These are phyloP conservation scores for Talaromyces wortmannii DNA, from an alignment of 495 filamentous ascomycete genomes.

Conservation along the genomic window DNA sequence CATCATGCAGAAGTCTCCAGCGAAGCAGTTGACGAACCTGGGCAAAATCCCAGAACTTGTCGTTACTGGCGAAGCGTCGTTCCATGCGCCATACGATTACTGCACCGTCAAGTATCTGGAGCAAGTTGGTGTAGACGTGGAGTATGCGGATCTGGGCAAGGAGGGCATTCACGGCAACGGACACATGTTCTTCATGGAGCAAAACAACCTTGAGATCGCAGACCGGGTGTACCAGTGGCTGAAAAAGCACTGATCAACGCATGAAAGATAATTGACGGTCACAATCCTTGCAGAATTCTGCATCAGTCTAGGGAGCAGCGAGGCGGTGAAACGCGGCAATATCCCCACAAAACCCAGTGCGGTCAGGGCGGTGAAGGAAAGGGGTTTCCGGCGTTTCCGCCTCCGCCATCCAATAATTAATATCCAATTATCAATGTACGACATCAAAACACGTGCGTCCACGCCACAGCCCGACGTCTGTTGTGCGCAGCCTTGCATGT, in stretches of 20 bases:
- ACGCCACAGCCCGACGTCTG: neutral
- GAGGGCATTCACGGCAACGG: conserved; percentile 21
- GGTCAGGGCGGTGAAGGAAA: neutral
- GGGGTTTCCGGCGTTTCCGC: neutral
- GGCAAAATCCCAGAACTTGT: conserved; percentile 12
- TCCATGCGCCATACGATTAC: conserved; percentile 20
- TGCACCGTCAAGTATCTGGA: conserved; percentile 16
- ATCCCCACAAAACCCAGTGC: neutral
- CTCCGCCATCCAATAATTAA: neutral
- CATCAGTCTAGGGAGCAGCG: too few species aligned
- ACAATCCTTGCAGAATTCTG: too few species aligned
- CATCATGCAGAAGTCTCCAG: conserved; percentile 12
- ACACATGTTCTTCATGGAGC: conserved; percentile 20
- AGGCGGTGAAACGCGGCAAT: neutral
- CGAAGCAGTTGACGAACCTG: conserved; percentile 17
- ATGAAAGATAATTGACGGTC: neutral
- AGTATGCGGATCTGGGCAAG: conserved; percentile 12
- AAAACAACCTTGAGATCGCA: conserved; percentile 20
- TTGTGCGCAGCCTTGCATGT: neutral
- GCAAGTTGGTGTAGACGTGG: conserved; percentile 17
- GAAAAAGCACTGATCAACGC: neutral
- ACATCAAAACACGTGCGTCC: neutral
- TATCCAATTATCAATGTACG: neutral
- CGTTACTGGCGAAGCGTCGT: conserved; percentile 17
- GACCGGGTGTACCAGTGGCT: conserved; percentile 7